Evolutionary conservation across 208 protist genomes (phyloP), one percentile per base, ranked within the genome.

Genomic region (Crithidia mellificae): DNA sequence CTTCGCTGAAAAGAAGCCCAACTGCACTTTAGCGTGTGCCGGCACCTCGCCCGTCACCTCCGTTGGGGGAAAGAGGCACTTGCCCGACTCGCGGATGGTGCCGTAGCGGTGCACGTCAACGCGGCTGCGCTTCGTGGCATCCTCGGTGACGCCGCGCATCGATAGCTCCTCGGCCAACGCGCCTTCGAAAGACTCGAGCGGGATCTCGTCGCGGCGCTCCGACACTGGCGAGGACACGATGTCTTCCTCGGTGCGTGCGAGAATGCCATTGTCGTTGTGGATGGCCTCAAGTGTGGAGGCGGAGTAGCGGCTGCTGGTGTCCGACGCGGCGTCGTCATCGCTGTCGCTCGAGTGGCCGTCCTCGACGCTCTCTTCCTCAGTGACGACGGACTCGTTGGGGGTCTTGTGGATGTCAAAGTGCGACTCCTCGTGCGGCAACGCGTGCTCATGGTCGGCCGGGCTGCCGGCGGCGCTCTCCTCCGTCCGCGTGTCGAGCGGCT

Each of bases 1-100:
- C 63, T 91, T 88, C n/a, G 88, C 80, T 1, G 74, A 75, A 68
- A 96, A 94, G 66, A 96, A 94, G 43, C 85, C 85, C 20, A 96
- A 78, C 61, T 94, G 91, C 27, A 96, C 74, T 62, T 75, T 85
- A 20, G 59, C 79, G 43, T 91, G 77, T 17, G 83, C 67, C 29
- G 85, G 77, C 27, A 88, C 68, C 44, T 52, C 51, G 9, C 51
- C 57, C 5, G 50, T 24, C 30, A 80, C 55, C 71, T 93, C 83
- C 17, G 66, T 71, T 0, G 82, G 78, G 27, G 91, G 88, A 47
- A 77, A 82, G 20, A 96, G 72, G 62, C 91, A 96, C 52, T 87
- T 80, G 27, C 91, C 91, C 4, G 80, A 77, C 73, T 96, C 91
- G 12, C 88, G 78, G 32, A 90, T 83, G 9, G 84, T 93, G 43